Conservation (phyloP, 2,329 filamentous ascomycete species). For the Coleophoma eucalyptorum region DNA sequence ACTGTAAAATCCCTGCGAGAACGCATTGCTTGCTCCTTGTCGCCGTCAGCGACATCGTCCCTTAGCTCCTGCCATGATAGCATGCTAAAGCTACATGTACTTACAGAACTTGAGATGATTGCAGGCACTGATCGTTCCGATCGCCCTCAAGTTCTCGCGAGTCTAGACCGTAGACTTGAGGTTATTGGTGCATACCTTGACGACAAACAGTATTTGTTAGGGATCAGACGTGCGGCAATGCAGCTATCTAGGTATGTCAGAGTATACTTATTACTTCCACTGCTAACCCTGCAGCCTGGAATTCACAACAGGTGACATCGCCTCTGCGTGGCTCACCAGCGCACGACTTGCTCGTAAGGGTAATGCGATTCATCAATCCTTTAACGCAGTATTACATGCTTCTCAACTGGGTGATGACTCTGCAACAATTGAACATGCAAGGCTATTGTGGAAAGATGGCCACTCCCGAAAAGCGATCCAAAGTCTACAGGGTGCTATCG, state of each 20-base stretch:
- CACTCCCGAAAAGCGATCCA: conserved; percentile 95
- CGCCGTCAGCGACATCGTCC: conserved; percentile 72
- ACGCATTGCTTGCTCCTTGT: conserved; percentile 70
- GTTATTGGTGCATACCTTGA: conserved; percentile 83
- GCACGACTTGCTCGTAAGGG: conserved; percentile 84
- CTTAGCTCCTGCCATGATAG: conserved; percentile 79
- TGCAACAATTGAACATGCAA: conserved; percentile 90
- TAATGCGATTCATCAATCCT: conserved; percentile 79
- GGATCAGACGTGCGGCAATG: conserved; percentile 84
- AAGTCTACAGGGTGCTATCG: conserved; percentile 81
- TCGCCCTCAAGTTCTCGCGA: conserved; percentile 41
- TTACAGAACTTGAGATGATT: conserved; percentile 84
- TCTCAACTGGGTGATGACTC: conserved; percentile 79
- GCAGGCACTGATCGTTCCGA: conserved; percentile 34
- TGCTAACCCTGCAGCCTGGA: conserved; percentile 33
- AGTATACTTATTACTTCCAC: neutral
- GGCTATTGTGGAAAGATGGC: conserved; percentile 88
- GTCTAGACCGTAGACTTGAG: conserved; percentile 75
- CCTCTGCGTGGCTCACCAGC: conserved; percentile 79
- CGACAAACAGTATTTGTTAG: conserved; percentile 92
- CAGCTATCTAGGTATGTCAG: conserved; percentile 62
- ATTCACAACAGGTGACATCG: conserved; percentile 71
- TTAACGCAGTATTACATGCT: conserved; percentile 90
- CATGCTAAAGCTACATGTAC: conserved; percentile 81
- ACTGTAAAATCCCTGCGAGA: conserved; percentile 64